Base-by-base conservation (phyloP, 768 basidiomycete genomes). In the Boletus sensibilis region DNA sequence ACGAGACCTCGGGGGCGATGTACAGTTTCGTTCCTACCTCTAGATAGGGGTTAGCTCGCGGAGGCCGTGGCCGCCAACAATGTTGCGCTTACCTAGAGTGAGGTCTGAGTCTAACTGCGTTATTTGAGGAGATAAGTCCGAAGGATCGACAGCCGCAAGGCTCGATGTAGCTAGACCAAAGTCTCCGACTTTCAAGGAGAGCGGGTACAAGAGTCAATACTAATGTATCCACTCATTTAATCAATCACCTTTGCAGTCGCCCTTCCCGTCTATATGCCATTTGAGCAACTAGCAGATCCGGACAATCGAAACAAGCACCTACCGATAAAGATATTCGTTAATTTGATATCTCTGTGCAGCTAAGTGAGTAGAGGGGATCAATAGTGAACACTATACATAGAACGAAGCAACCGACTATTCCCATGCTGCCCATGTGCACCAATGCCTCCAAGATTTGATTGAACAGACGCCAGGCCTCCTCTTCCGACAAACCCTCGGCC, bases 321-420 rank as follows among this genome's bases (percentile, higher is more conserved):
- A 92, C 92, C 92, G 48, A 96, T 92, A 72, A 98, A 93, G 59
- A 98, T 94, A 64, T 98, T 98, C 0, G 89, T 90, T 14, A 93
- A 75, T 69, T 98, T 98, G 69, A 98, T 90, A 69, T 97, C 94
- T 49, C 90, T 78, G 72, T 92, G 90, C 51, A 92, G 72, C 83
- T 85, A 50, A n/a, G 39, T n/a, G 39, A 21, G 72, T 78, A 78
- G 25, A 35, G 18, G 6, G 4, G 11, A 39, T 69, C 35, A 50
- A 48, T 42, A 52, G 7, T 18, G 43, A 60, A 53, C 29, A 40
- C 13, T 16, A 20, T 18, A 29, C n/a, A 14, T 5, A 10, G 52
- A 48, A 47, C 9, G 29, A 53, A 50, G n/a, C 3, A 14, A 77
- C 86, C 56, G 23, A 90, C 88, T 64, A 98, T 94, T n/a, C 90